phyloP scores from a whole-genome alignment of 2,329 filamentous ascomycete genomes.

The Phoma herbarum region DNA sequence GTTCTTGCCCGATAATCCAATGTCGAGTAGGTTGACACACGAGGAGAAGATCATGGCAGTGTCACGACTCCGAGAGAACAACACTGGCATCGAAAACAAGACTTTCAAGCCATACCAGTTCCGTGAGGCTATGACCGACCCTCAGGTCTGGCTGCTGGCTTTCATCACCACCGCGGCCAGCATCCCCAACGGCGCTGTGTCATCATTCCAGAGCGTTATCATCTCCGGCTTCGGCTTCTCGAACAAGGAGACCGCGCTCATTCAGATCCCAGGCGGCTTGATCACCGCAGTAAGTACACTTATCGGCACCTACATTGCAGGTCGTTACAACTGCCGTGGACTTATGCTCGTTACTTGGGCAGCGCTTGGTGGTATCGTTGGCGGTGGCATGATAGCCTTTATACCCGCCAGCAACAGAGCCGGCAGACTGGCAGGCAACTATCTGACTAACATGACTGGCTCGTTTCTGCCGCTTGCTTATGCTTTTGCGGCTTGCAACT shows the following conservation, averaged over 20 bases:
- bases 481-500: constrained; percentile 59
- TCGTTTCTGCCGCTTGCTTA: constrained; percentile 43
- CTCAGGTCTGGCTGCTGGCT: constrained; percentile 51
- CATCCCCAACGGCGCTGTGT: constrained; percentile 52
- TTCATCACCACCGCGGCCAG: constrained; percentile 43
- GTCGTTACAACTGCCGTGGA: constrained; percentile 36
- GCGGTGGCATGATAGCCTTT: constrained; percentile 33
- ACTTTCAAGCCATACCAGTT: constrained; percentile 57
- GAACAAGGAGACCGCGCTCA: constrained; percentile 42
- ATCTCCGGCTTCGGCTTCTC: constrained; percentile 39
- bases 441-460: constrained; percentile 57
- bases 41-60: constrained; percentile 42
- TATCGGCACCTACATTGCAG: constrained; percentile 34
- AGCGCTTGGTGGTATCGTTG: constrained; percentile 32
- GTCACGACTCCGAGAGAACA: constrained; percentile 56
- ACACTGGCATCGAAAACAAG: constrained; percentile 62
- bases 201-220: constrained; percentile 37
- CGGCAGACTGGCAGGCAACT: constrained; percentile 49
- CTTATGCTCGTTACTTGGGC: constrained; percentile 30
- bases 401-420: constrained; percentile 25
- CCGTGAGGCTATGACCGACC: constrained; percentile 56
- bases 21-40: constrained; percentile 33
- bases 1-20: constrained; percentile 61
- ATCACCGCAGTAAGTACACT: constrained; percentile 37
- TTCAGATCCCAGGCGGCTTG: constrained; percentile 39